Evolutionary conservation across 1,139 yeast genomes (phyloP), one percentile per base, ranked within the genome.

Genomic region (Meyerozyma athensensis): DNA sequence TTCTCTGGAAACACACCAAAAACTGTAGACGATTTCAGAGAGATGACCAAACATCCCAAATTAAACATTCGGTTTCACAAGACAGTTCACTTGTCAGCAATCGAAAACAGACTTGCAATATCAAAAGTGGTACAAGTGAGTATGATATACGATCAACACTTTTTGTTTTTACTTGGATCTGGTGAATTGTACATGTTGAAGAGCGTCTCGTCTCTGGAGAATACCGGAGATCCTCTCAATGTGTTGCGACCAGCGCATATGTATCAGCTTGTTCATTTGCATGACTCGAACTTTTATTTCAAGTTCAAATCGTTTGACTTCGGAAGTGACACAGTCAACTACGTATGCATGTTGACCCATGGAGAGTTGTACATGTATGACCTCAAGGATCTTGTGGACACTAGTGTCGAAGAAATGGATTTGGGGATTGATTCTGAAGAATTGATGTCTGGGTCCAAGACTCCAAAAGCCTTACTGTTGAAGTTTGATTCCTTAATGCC

Each of bases 131-230:
- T 45, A 10, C 58, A 62, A 39, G 51, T 61, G 20, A 49, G 53
- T 12, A 54, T 63, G 56, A 46, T 67, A 6, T 50, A 56, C 17
- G 53, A 54, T 26, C 50, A 54, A 34, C 70, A 68, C 45, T 66
- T 69, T 39, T 43, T 69, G 34, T 59, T 70, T 35, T 48, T 69
- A 33, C 47, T 66, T 26, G 50, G 48, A 28, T 58, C 62, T 9
- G 76, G 76, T 2, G 74, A 68, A 20, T 54, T 69, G 14, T 65
- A 50, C 44, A 45, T 69, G 5, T 53, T 70, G 39, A 66, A 63
- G 33, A 66, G 63, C 39, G 67, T 65, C 34, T 37, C 46, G 1
- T 19, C 32, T 9, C 40, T 9, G 21, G 36, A n/a, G 38, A 33
- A 30, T 33, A 23, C 37, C 35, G 41, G 34, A 34, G 40, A 36